Evolutionary conservation across 441 rosid genomes (phyloP).

Genomic region (Adansonia grandidieri): DNA sequence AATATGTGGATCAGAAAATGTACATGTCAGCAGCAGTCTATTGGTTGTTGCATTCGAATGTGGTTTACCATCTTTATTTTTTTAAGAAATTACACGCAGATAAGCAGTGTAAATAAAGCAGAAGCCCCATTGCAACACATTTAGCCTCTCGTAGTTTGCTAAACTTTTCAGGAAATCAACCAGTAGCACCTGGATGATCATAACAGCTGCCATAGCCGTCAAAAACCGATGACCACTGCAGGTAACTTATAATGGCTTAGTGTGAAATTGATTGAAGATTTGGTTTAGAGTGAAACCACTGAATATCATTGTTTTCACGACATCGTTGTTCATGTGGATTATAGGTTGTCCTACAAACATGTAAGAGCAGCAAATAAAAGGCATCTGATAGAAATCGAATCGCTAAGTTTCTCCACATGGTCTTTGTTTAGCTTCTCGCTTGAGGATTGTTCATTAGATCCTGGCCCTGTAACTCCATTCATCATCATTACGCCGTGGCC

Average conservation of each 20-base stretch:
- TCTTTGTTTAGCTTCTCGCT: neutral
- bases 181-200: neutral
- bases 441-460: neutral
- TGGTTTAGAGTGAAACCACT: neutral
- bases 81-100: neutral
- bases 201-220: neutral
- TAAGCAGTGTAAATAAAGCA: slow-evolving; percentile 1
- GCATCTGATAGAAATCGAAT: neutral
- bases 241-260: too few species aligned
- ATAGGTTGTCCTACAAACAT: neutral
- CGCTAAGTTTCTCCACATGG: neutral
- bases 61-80: slow-evolving; percentile 52
- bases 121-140: neutral
- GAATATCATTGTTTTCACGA: neutral
- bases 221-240: neutral
- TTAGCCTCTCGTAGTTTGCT: slow-evolving; percentile 2
- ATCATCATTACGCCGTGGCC: neutral
- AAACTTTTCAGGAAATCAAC: neutral
- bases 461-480: neutral
- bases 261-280: neutral
- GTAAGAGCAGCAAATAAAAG: neutral
- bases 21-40: slow-evolving; percentile 47
- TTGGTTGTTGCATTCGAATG: slow-evolving; percentile 44
- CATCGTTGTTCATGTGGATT: neutral
- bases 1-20: slow-evolving; percentile 58